Percentiles rank a stretch among this genome's conserved stretches.
phyloP scores from a whole-genome alignment of 495 filamentous ascomycete species.

The Trichocladium uniseriatum region DNA sequence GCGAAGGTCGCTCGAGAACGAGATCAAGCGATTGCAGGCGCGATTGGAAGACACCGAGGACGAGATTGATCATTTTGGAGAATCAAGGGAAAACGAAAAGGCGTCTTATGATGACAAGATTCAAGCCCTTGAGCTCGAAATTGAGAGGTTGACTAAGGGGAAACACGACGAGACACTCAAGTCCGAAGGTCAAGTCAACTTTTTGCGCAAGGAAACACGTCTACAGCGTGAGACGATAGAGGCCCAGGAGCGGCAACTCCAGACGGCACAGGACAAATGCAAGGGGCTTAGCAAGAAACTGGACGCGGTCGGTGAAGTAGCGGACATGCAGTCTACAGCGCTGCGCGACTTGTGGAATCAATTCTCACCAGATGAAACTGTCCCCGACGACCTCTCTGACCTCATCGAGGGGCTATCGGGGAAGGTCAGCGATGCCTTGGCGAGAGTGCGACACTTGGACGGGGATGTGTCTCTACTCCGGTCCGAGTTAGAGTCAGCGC shows the following conservation, averaged over 20 bases:
- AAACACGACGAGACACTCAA: constrained; percentile 49
- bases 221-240: constrained; percentile 46
- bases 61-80: constrained; percentile 76
- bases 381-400: constrained; percentile 48
- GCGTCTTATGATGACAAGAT: constrained; percentile 57
- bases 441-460: constrained; percentile 34
- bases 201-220: constrained; percentile 46
- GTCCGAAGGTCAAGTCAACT: constrained; percentile 45
- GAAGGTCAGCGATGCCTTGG: constrained; percentile 46
- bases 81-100: constrained; percentile 70
- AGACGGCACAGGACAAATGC: constrained; percentile 43
- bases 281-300: constrained; percentile 43
- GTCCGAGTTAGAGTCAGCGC: constrained; percentile 36
- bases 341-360: constrained; percentile 55
- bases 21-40: constrained; percentile 63
- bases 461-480: constrained; percentile 36
- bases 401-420: constrained; percentile 57
- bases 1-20: constrained; percentile 66
- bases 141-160: constrained; percentile 51
- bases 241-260: constrained; percentile 44
- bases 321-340: constrained; percentile 44
- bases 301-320: constrained; percentile 35
- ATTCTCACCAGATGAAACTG: constrained; percentile 46
- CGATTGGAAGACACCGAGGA: constrained; percentile 83
- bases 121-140: constrained; percentile 57